A percentile compares a stretch with the other conserved stretches of the same genome.
phyloP scores from a whole-genome alignment of 495 filamentous ascomycete species.

The Talaromyces wortmannii region DNA sequence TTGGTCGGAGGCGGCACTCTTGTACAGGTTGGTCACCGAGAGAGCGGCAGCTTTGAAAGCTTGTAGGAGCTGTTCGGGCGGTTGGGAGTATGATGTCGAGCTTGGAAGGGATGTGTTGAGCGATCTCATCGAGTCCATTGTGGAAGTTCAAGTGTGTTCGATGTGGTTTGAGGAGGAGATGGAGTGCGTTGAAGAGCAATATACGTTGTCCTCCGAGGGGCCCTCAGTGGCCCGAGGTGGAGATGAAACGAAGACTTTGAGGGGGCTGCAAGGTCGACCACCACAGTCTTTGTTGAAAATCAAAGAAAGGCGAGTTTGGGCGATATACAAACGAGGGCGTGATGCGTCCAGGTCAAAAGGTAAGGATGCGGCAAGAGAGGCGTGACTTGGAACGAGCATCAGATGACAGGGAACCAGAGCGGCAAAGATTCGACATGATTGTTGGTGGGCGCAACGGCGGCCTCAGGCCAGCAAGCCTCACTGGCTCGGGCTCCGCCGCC shows the following conservation, averaged over 20 bases:
- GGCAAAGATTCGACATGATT: no score
- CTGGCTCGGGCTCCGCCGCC: neutral
- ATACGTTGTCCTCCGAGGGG: neutral
- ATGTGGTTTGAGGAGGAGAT: neutral
- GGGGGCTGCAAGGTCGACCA: no score
- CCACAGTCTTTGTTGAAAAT: neutral
- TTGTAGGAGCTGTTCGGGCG: conserved; percentile 74
- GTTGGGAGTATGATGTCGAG: conserved; percentile 47
- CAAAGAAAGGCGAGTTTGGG: neutral
- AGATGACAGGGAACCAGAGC: no score
- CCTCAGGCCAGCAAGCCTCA: neutral
- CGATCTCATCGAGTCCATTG: conserved; percentile 70
- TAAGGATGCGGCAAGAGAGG: neutral
- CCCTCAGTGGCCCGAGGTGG: neutral
- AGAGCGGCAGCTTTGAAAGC: conserved; percentile 89
- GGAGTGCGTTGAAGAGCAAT: neutral
- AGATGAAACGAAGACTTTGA: neutral
- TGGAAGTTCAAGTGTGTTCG: conserved; percentile 2
- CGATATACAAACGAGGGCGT: neutral
- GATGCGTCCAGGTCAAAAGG: neutral
- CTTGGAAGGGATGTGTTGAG: conserved; percentile 62
- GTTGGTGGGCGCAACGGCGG: no score
- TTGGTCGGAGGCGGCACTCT: conserved; percentile 72
- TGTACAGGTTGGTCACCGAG: conserved; percentile 94
- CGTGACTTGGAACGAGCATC: neutral